These are phyloP conservation scores for Corylus americana DNA, from an alignment of 306 rosid genomes.

Conservation along the genomic window DNA sequence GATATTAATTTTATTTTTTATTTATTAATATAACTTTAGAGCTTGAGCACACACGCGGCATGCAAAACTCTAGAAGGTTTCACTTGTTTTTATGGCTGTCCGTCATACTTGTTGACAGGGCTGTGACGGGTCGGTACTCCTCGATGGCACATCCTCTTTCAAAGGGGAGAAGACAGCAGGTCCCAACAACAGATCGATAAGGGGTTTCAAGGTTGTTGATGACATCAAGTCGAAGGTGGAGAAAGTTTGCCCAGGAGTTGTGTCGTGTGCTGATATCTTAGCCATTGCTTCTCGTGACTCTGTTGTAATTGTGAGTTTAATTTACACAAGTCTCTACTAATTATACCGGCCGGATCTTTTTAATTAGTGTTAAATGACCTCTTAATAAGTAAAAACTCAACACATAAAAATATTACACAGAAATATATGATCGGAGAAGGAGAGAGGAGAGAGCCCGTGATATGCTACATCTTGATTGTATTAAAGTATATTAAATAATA, in stretches of 20 bases:
- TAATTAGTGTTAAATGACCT: no score
- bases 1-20: no score
- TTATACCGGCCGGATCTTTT: no score
- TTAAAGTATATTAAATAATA: no score
- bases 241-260: slow-evolving; percentile 56
- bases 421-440: no score
- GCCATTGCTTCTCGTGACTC: slow-evolving; percentile 85
- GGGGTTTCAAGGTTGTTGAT: slow-evolving; percentile 69
- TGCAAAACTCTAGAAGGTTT: not conserved
- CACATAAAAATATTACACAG: no score
- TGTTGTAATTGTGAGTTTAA: slow-evolving; percentile 48
- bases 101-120: slow-evolving; percentile 46
- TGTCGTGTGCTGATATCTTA: slow-evolving; percentile 80
- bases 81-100: not conserved
- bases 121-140: slow-evolving; percentile 75
- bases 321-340: no score
- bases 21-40: no score
- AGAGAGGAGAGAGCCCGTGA: no score
- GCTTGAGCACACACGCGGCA: not conserved
- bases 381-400: no score
- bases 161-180: slow-evolving; percentile 71
- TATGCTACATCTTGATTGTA: no score
- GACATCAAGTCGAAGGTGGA: slow-evolving; percentile 57
- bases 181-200: slow-evolving; percentile 54
- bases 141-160: slow-evolving; percentile 61